Evolutionary conservation across 2,329 filamentous ascomycete species (phyloP), one percentile per base, ranked within the genome.

Genomic region (Hypoxylon sp.): DNA sequence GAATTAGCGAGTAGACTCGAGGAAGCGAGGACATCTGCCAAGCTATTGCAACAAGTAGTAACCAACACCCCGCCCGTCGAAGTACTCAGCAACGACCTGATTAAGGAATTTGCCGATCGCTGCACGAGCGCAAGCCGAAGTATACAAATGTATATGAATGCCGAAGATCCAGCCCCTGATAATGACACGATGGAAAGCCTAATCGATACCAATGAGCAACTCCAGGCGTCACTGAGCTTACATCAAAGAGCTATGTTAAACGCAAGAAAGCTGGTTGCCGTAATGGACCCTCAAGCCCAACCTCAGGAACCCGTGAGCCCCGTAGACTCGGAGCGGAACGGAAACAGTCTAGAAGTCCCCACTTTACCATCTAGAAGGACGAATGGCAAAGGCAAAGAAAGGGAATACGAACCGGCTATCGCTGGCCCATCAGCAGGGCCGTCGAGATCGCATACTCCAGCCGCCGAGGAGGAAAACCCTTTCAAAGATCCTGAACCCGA

Each of bases 111-210:
- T 76, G 88, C 90, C 49, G 91, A 96, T 71, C 90, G 96, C 22
- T 98, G 95, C 75, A 88, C 90, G 68, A 87, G 88, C 58, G 95
- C 95, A 3, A 90, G 92, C 54, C 86, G 90, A 56, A 93, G 91
- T 74, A 89, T 98, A 71, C 93, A 97, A 74, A 84, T 84, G 30
- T 98, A 96, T 80, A 97, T 98, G 83, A 84, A 89, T 42, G 87
- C 89, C 48, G 89, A 91, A 60, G 87, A 93, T 75, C 94, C 95
- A 0, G 77, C 87, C 0, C 94, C 95, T 0, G 96, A 98, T 77
- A 95, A 97, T 73, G 91, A 97, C 71, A 98, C 95, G 0, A 93
- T 98, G 86, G 89, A 96, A 75, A 94, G 89, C 12, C 82, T 99
- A 66, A 97, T 99, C 74, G 93, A 97, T 78, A 96, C 93, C 12